These are phyloP conservation scores for Chrysopogon serrulatus DNA, from an alignment of 176 grass and related monocot genomes.

Conservation along the genomic window DNA sequence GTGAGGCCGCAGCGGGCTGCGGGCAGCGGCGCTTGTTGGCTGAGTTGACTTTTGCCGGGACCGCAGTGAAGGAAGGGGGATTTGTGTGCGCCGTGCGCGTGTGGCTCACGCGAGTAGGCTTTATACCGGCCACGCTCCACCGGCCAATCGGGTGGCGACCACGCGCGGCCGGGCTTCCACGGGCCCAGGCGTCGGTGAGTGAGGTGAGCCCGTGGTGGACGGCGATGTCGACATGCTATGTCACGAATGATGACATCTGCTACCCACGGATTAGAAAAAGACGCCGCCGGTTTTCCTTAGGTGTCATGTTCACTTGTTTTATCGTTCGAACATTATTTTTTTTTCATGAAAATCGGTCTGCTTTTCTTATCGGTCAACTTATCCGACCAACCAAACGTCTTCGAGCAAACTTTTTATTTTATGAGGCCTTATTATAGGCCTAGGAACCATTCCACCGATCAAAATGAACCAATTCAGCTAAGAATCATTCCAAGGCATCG, in stretches of 20 bases:
- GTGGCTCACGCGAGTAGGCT: not conserved
- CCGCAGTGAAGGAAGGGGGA: too few relatives aligned
- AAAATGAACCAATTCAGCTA: too few relatives aligned
- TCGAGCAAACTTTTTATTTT: too few relatives aligned
- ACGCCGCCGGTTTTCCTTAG: not conserved
- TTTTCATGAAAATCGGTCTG: too few relatives aligned
- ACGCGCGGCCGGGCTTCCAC: not conserved
- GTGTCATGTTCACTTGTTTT: too few relatives aligned
- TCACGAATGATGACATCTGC: not conserved
- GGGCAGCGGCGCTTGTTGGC: not conserved
- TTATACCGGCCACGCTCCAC: too few relatives aligned
- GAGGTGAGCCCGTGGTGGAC: not conserved
- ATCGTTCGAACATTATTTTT: too few relatives aligned
- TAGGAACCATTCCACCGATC: too few relatives aligned
- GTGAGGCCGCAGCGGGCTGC: not conserved
- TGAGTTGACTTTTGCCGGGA: not conserved
- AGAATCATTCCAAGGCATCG: too few relatives aligned
- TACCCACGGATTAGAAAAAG: not conserved
- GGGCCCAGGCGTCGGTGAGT: not conserved
- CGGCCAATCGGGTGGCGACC: slow-evolving; percentile 2
- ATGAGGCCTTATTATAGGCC: too few relatives aligned
- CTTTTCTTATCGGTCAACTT: too few relatives aligned
- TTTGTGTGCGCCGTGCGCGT: not conserved
- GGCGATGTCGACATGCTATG: slow-evolving; percentile 11
- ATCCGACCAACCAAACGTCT: too few relatives aligned